These are phyloP conservation scores for Solanum infundibuliforme DNA, from an alignment of 257 asterid genomes.

Conservation along the genomic window DNA sequence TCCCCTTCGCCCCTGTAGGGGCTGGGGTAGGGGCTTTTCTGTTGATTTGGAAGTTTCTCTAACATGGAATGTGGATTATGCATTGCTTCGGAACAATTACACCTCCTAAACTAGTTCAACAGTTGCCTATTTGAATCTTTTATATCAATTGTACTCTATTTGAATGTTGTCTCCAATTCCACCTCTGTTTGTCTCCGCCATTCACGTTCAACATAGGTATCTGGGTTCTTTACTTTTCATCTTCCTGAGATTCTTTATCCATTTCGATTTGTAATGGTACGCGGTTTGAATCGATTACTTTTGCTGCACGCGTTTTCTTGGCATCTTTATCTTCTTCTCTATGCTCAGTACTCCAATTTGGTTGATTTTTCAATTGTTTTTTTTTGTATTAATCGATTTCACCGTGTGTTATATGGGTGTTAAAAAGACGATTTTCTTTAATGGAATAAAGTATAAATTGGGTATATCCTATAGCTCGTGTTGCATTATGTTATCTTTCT, in stretches of 20 bases:
- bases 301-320: not conserved
- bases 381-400: too few relatives aligned
- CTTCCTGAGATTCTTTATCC: not conserved
- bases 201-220: not conserved
- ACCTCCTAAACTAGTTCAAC: not conserved
- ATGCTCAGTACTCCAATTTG: not conserved
- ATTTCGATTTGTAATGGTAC: not conserved
- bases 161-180: not conserved
- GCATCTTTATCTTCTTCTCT: not conserved
- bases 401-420: not conserved
- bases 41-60: not conserved
- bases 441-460: not conserved
- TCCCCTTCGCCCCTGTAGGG: not conserved
- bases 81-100: not conserved
- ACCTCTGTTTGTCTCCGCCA: not conserved
- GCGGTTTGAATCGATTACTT: not conserved
- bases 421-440: not conserved
- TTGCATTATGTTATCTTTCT: not conserved
- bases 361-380: not conserved
- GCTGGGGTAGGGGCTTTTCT: not conserved
- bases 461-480: not conserved
- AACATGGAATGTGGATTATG: not conserved
- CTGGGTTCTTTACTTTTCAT: not conserved
- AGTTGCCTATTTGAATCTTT: not conserved
- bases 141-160: not conserved